Base-by-base conservation (phyloP, 1,284 basidiomycete species). In the Papiliotrema terrestris region DNA sequence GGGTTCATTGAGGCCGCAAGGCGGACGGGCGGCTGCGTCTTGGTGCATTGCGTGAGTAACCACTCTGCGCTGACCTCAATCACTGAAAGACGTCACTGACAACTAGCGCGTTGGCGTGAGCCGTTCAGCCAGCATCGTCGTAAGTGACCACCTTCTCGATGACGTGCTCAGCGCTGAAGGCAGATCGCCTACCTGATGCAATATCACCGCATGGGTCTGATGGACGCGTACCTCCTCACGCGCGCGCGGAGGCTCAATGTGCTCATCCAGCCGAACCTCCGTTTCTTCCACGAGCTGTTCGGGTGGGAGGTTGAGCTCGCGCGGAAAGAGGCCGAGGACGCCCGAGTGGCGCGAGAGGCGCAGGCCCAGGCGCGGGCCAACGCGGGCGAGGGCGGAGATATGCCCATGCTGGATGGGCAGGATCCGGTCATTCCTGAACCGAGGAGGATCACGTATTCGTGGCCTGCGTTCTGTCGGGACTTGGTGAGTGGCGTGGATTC, bases 181-280 rank as follows among this genome's bases (percentile, higher is more conserved):
- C 26, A 77, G 83, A 94, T 98, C 69, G 95, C 94, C 9, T 97
- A 97, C 76, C 88, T 96, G 66, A 97, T 97, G 93, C 89, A 93
- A 70, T 85, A 94, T 70, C 83, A 93, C n/a, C 80, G 83, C 42
- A 80, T 96, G 51, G 86, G 88, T 42, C 84, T 98, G 52, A 90
- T 94, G 60, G 91, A 94, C 68, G 90, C 92, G 23, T 98, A 97
- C 78, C 81, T 98, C 62, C 58, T 74, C 57, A 74, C 73, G 8
- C 65, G 76, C 29, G 73, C 70, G 20, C 57, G 73, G 45, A 59
- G 74, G 9, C 60, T 78, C 56, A 77, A 76, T 54, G 86, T 93
- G 49, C 81, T 93, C 58, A 95, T 96, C 62, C 93, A 97, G 78
- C 93, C 93, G 17, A 95, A 95, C 67, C 87, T 96, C 83, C 83